Base-by-base conservation (phyloP, 169 alveolate species). In the Prorocentrum cordatum region DNA sequence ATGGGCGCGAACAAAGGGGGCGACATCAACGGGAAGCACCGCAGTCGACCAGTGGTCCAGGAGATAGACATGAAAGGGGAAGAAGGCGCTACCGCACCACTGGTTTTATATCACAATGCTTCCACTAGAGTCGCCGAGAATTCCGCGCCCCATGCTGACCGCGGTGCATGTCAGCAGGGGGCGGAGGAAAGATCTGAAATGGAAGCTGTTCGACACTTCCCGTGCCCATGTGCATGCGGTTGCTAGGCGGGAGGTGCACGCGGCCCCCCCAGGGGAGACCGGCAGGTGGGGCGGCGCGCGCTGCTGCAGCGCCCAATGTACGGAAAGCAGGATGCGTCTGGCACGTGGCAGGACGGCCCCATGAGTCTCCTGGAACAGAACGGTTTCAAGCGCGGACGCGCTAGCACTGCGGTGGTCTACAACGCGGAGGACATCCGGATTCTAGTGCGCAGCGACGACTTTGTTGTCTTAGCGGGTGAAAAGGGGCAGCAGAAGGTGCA, bases 401-500 rank as follows among this genome's bases (percentile, higher is more conserved):
- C 86, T 0, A 54, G 61, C 38, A 71, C 86, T 29, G 54, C 62
- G 9, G 4, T 50, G n/a, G 50, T 75, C 61, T 54, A 2, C 61
- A 0, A 50, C 32, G 58, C 0, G 39, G 0, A 0, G 14, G 86
- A 75, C 26, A 20, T 22, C 0, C 20, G 72, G 12, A 18, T 50
- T 7, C 7, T 75, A 4, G 86, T 75, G 1, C 86, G 58, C 20
- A 72, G 86, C 22, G 86, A 75, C 68, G 86, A 75, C 59, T 75
- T 54, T 29, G 38, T 75, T 2, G 6, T 14, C 61, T 24, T 77
- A 1, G 73, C 61, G 0, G 73, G 58, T 22, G 73, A 50, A n/a
- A n/a, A n/a, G 45, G 45, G 9, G 45, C 45, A 9, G 16, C 16
- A 36, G 4, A 9, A 36, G 9, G 45, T 36, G 4, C 45, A 36